Conservation (phyloP, 345 rosid genomes). For the Eucalyptus curtisii region DNA sequence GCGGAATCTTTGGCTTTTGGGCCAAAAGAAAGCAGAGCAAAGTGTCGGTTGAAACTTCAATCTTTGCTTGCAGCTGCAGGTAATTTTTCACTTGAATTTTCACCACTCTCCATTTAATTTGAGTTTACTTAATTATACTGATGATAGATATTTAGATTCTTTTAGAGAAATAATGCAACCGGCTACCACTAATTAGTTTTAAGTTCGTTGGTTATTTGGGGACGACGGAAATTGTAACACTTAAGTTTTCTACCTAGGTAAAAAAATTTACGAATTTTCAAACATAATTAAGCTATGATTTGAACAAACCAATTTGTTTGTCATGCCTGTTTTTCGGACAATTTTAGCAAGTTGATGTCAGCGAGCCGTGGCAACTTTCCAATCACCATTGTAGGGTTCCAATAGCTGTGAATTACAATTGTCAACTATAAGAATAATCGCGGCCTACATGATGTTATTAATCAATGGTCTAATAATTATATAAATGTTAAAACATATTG, state of each 20-base stretch:
- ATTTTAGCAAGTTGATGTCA: no score
- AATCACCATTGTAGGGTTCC: accelerated
- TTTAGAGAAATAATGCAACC: background rate
- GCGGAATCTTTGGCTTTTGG: background rate
- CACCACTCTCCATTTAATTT: background rate
- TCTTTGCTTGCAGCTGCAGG: background rate
- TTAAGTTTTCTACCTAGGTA: background rate
- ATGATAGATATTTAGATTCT: background rate
- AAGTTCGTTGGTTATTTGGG: background rate
- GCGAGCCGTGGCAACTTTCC: accelerated
- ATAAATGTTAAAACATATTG: no score
- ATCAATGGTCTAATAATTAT: no score
- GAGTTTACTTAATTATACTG: background rate
- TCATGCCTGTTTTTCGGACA: no score
- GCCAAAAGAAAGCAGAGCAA: background rate
- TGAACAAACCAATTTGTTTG: no score
- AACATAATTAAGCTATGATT: no score
- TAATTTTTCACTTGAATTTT: background rate
- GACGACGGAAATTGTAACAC: background rate
- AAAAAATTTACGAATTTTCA: background rate
- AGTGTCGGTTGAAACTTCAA: background rate
- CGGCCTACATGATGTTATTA: no score
- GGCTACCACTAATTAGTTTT: background rate
- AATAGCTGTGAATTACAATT: background rate
- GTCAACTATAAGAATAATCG: background rate